Percentiles rank a stretch among this genome's conserved stretches.
Evolutionary conservation across 2,329 filamentous ascomycete genomes (phyloP).

Genomic region (Metarhizium robertsii): DNA sequence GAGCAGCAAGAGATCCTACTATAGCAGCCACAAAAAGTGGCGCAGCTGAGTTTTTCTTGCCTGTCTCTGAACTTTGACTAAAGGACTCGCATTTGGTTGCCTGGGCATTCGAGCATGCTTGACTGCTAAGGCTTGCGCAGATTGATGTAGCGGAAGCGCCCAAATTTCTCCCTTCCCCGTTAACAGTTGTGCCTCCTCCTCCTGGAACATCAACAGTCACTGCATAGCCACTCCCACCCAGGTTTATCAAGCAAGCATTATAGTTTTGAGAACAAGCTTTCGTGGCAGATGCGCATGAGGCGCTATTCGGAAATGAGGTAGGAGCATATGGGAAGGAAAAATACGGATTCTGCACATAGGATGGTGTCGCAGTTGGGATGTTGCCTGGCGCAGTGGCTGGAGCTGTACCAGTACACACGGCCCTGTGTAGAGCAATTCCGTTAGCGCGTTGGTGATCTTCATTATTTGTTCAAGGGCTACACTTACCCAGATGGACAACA

Average conservation of each 20-base stretch:
- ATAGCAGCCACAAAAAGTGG: not conserved
- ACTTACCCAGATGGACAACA: conserved; percentile 45
- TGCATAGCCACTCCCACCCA: conserved; percentile 34
- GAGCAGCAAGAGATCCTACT: not conserved
- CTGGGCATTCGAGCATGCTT: conserved; percentile 38
- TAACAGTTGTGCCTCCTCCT: conserved; percentile 42
- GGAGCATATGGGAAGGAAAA: conserved; percentile 51
- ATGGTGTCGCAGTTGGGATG: conserved; percentile 28
- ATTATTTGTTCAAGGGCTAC: not conserved
- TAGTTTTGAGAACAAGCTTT: conserved; percentile 45
- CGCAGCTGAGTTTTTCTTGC: too few species aligned
- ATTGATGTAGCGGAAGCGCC: conserved; percentile 40
- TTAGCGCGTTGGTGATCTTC: not conserved
- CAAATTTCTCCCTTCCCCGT: conserved; percentile 28
- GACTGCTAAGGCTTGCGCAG: conserved; percentile 44
- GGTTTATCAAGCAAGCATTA: conserved; percentile 39
- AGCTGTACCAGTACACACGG: conserved; percentile 48
- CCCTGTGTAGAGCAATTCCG: conserved; percentile 22
- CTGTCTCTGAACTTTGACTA: conserved; percentile 9
- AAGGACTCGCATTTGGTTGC: conserved; percentile 27
- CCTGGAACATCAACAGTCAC: conserved; percentile 49
- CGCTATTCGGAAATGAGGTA: conserved; percentile 40
- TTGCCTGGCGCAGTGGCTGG: conserved; percentile 28
- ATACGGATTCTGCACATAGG: conserved; percentile 47
- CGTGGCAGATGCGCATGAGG: conserved; percentile 42